Base-by-base conservation (phyloP, 2,329 filamentous ascomycete genomes). In the Penicillium sp. region DNA sequence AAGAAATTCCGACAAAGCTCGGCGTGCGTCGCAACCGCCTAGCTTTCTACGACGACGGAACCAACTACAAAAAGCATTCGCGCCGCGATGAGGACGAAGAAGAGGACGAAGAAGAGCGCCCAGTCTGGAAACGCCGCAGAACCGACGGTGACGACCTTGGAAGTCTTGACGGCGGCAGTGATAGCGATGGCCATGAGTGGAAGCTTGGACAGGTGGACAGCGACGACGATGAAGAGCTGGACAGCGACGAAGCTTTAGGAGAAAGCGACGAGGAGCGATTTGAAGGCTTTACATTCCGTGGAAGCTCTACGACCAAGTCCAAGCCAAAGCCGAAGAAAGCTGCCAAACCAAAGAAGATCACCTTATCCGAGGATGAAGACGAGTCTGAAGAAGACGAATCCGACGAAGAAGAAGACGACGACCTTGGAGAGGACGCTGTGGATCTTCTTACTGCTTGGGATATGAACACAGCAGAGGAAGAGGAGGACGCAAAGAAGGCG, bases 171-270 rank as follows among this genome's bases (percentile, higher is more conserved):
- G 82, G 84, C 53, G 87, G 87, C 8, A 90, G 85, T 57, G 90
- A 95, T 62, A 88, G 85, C 50, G 87, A 90, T 50, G 89, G 89
- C 18, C 87, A 94, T 59, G 82, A 87, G 61, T 95, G 89, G 89
- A 84, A 78, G 40, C 75, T 95, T 41, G 89, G 90, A 22, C 73
- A 82, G 39, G 81, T 84, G 18, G 79, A 78, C 40, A 80, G 78
- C 36, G 82, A 85, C 43, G 77, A 85, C 51, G 84, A 87, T 58
- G 82, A 79, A 44, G 82, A 85, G 51, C 72, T 87, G 46, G 83
- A 87, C 63, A 85, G 80, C 55, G 84, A 87, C 63, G 88, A 94
- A 60, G 90, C 91, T 2, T 89, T 95, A 74, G 87, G 89, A 3
- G 84, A 87, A 55, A 93, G 87, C 59, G 90, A 95, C 61, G 84